Evolutionary conservation across 2,329 filamentous ascomycete species (phyloP).

Genomic region (Ophiostoma triangulosporum): DNA sequence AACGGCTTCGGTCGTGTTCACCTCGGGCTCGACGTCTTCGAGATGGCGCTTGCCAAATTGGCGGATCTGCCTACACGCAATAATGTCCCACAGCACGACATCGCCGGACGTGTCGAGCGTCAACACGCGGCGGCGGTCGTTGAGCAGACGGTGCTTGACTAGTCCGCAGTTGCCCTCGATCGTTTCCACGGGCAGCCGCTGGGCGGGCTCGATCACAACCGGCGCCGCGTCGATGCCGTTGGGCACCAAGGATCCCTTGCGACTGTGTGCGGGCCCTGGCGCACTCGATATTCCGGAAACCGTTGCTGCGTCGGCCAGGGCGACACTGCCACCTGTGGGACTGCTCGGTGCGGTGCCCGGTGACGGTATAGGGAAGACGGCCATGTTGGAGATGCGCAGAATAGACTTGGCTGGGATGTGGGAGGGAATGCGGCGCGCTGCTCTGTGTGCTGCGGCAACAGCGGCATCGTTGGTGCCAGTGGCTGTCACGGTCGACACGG

Average conservation of each 20-base stretch:
- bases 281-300: background rate
- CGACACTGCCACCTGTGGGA: conserved; percentile 30
- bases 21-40: conserved; percentile 75
- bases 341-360: background rate
- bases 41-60: conserved; percentile 92
- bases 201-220: conserved; percentile 46
- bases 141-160: conserved; percentile 84
- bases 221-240: conserved; percentile 23
- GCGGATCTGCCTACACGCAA: conserved; percentile 78
- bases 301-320: conserved; percentile 16
- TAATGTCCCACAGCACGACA: conserved; percentile 85
- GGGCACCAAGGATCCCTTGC: conserved; percentile 45
- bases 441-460: conserved; percentile 9
- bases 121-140: conserved; percentile 76
- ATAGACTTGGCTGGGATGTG: conserved; percentile 68
- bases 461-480: conserved; percentile 19
- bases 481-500: conserved; percentile 24
- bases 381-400: conserved; percentile 72
- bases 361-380: conserved; percentile 23
- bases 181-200: conserved; percentile 58
- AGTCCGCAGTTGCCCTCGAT: conserved; percentile 93
- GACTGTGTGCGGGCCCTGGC: conserved; percentile 17
- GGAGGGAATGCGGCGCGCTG: conserved; percentile 29
- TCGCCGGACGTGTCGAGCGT: conserved; percentile 93
- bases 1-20: conserved; percentile 80